A percentile compares a stretch with the other conserved stretches of the same genome.
phyloP scores from a whole-genome alignment of 2,329 filamentous ascomycete genomes.

The Apiospora kogelbergensis region DNA sequence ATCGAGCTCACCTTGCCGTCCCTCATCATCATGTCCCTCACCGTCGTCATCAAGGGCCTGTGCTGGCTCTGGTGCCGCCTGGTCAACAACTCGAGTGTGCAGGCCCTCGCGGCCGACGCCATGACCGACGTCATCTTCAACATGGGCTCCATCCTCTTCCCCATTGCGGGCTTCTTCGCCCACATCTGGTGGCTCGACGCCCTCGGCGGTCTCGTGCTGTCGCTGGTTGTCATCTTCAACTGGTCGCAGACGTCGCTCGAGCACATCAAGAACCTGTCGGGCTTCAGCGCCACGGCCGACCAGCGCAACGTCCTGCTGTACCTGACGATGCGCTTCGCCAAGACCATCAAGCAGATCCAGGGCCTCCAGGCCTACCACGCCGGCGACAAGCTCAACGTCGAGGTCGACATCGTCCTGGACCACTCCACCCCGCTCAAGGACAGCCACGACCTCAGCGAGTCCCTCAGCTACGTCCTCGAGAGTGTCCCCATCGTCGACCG shows the following conservation, averaged over 20 bases:
- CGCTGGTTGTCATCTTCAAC: slow-evolving; percentile 74
- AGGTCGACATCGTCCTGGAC: slow-evolving; percentile 81
- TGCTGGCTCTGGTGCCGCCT: slow-evolving; percentile 89
- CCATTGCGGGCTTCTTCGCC: slow-evolving; percentile 74
- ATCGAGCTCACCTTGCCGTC: slow-evolving; percentile 74
- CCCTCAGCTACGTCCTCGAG: slow-evolving; percentile 79
- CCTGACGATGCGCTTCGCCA: slow-evolving; percentile 90
- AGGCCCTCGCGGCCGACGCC: slow-evolving; percentile 64
- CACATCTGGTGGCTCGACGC: slow-evolving; percentile 82
- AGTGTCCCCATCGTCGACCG: slow-evolving; percentile 77
- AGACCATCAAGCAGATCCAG: slow-evolving; percentile 82
- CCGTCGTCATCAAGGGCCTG: slow-evolving; percentile 76
- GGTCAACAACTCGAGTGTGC: slow-evolving; percentile 82
- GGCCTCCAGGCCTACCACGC: slow-evolving; percentile 83
- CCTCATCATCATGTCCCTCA: slow-evolving; percentile 76
- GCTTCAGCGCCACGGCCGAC: slow-evolving; percentile 66
- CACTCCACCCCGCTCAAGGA: slow-evolving; percentile 74
- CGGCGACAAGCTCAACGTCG: slow-evolving; percentile 81
- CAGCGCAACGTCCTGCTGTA: slow-evolving; percentile 61
- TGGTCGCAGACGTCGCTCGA: slow-evolving; percentile 73
- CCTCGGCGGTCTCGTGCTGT: slow-evolving; percentile 76
- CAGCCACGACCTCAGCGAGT: slow-evolving; percentile 70
- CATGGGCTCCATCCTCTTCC: slow-evolving; percentile 83
- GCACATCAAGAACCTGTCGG: slow-evolving; percentile 79
- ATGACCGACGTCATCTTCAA: slow-evolving; percentile 87